A percentile compares a stretch with the other conserved stretches of the same genome.
Conservation (phyloP, 2,329 filamentous ascomycete genomes). For the Arthrobotrys musiformis region DNA sequence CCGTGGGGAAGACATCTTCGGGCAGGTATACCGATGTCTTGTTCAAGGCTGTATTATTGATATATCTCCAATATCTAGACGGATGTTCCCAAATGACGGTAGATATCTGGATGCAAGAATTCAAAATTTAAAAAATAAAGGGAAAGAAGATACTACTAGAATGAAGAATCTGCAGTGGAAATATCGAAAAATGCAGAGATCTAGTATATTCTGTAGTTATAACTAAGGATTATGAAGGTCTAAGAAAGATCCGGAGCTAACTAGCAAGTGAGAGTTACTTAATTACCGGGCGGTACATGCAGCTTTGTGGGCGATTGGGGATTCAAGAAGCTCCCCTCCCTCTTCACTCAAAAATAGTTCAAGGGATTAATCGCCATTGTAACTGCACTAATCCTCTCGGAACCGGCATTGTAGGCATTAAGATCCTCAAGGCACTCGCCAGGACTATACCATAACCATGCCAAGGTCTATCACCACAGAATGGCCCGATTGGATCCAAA, state of each 20-base stretch:
- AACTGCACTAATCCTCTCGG: background rate
- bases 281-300: background rate
- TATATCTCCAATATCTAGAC: too few relatives aligned
- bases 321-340: background rate
- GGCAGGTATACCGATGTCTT: background rate
- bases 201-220: slow-evolving; percentile 42
- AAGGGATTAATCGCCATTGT: background rate
- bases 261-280: too few relatives aligned
- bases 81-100: background rate
- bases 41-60: background rate
- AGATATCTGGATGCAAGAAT: background rate
- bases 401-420: background rate
- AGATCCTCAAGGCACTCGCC: slow-evolving; percentile 5
- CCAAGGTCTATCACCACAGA: slow-evolving; percentile 1
- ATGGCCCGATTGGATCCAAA: slow-evolving; percentile 15
- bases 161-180: background rate
- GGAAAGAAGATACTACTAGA: background rate
- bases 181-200: slow-evolving; percentile 6
- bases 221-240: background rate
- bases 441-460: background rate
- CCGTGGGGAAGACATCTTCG: slow-evolving; percentile 34
- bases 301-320: background rate
- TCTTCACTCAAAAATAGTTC: background rate
- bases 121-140: background rate
- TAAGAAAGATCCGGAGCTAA: background rate